phyloP scores from a whole-genome alignment of 1,284 basidiomycete species.

The Ceratobasidium sp. region DNA sequence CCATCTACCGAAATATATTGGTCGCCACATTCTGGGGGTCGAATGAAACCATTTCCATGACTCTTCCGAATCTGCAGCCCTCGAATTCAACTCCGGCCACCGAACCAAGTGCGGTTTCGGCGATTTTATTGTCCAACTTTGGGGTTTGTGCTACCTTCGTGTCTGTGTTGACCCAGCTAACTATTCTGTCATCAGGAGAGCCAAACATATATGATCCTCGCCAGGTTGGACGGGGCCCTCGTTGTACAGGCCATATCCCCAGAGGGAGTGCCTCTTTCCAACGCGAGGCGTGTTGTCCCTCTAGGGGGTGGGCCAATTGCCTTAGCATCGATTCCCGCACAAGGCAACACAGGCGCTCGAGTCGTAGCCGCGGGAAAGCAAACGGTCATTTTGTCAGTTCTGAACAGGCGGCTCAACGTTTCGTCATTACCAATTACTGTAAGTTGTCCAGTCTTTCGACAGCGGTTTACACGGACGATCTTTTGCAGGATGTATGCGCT shows the following conservation, averaged over 20 bases:
- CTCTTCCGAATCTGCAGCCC: slow-evolving; percentile 56
- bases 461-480: too few relatives aligned
- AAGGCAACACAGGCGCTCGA: background rate
- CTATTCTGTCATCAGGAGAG: background rate
- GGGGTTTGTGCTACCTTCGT: slow-evolving; percentile 46
- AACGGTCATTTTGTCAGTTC: background rate
- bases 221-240: slow-evolving; percentile 9
- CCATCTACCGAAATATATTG: slow-evolving; percentile 53
- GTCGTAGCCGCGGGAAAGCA: slow-evolving; percentile 21
- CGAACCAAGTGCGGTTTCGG: slow-evolving; percentile 58
- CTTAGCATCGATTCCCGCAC: background rate
- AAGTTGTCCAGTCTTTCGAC: too few relatives aligned
- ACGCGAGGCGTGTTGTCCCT: background rate
- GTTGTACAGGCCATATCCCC: background rate
- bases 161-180: background rate
- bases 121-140: slow-evolving; percentile 75
- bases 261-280: background rate
- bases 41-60: slow-evolving; percentile 68
- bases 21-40: slow-evolving; percentile 82
- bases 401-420: slow-evolving; percentile 23
- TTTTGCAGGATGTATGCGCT: slow-evolving; percentile 37
- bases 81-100: slow-evolving; percentile 42
- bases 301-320: slow-evolving; percentile 13
- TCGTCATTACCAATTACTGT: slow-evolving; percentile 26
- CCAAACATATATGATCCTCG: slow-evolving; percentile 9